Evolutionary conservation across 176 grass and related monocot species (phyloP).

Genomic region (Rhynchospora breviuscula): DNA sequence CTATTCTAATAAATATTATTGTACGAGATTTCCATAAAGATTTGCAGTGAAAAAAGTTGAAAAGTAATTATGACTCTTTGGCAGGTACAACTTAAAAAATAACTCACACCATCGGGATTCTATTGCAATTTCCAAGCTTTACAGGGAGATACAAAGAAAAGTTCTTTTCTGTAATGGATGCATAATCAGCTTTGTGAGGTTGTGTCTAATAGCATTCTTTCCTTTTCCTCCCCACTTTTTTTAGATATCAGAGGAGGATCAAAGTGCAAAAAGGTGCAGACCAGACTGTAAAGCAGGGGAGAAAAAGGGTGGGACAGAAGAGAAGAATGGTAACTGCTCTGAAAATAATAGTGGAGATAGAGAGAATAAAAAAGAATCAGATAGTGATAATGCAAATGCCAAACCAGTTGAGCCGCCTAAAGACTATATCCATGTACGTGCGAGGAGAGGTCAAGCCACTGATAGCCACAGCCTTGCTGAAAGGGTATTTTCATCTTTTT

Average conservation of each 20-base stretch:
- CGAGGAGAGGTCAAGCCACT: slow-evolving; percentile 62
- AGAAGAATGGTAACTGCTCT: neutral
- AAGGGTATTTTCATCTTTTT: slow-evolving; percentile 33
- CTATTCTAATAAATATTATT: neutral
- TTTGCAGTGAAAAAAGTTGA: too few species aligned
- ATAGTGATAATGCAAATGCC: neutral
- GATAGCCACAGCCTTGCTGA: slow-evolving; percentile 72
- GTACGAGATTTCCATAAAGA: too few species aligned
- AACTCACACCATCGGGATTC: neutral
- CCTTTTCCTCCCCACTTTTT: neutral
- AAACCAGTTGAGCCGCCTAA: slow-evolving; percentile 29
- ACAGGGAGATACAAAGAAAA: neutral
- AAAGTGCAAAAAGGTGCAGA: slow-evolving; percentile 38
- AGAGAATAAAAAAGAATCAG: slow-evolving; percentile 10
- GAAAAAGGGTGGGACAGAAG: slow-evolving; percentile 15
- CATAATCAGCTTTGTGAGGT: neutral
- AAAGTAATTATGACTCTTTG: too few species aligned
- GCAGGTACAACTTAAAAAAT: neutral
- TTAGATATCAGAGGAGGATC: slow-evolving; percentile 27
- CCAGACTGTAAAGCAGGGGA: slow-evolving; percentile 9
- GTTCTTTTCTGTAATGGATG: neutral
- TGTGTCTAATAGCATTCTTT: neutral
- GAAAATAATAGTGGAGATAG: slow-evolving; percentile 20
- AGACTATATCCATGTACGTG: slow-evolving; percentile 64
- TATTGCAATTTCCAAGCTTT: neutral